Base-by-base conservation (phyloP, 2,329 filamentous ascomycete species). In the Penicillium occitanis region DNA sequence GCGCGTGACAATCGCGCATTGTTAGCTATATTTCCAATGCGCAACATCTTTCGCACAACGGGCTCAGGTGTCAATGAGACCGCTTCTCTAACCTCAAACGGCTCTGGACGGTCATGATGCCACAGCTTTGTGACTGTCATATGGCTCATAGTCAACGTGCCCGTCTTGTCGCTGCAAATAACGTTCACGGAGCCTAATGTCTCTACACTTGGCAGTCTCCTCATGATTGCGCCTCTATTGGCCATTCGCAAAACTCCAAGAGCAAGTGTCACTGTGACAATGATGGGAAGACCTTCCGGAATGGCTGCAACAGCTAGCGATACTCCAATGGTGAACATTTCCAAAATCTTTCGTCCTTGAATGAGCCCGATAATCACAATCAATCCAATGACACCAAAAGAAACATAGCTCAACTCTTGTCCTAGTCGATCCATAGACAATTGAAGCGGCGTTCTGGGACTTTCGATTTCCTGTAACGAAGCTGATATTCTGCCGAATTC, bases 161-260 rank as follows among this genome's bases (percentile, higher is more conserved):
- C 92, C 51, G 95, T 99, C 81, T 99, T 99, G 83, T 99, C 95
- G 71, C 93, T 97, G 81, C 96, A 99, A 6, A 99, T 92, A n/a
- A 99, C 93, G 73, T 98, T 99, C 67, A 99, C 95, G n/a, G 93
- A 97, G 8, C 96, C 96, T 5, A 99, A 82, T 0, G 95, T 99
- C 77, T 99, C 95, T 8, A 99, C 96, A 78, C 95, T 98, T 25
- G 96, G 96, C 80, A 99, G 90, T 74, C 91, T 90, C 71, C 95
- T 90, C 67, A 99, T 94, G 76, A 99, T 99, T 8, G 95, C 95
- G 76, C 96, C 92, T 72, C 94, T 88, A 74, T 89, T 92, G 68
- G 95, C 96, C 95, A 99, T 99, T 66, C 95, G 89, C 73, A 99
- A 87, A 8, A 99, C 96, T 14, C 95, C 96, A 14, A 99, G 85